Percentiles rank a stretch among this genome's conserved stretches.
Evolutionary conservation across 345 rosid genomes (phyloP).

Genomic region (Gossypium longicalyx): DNA sequence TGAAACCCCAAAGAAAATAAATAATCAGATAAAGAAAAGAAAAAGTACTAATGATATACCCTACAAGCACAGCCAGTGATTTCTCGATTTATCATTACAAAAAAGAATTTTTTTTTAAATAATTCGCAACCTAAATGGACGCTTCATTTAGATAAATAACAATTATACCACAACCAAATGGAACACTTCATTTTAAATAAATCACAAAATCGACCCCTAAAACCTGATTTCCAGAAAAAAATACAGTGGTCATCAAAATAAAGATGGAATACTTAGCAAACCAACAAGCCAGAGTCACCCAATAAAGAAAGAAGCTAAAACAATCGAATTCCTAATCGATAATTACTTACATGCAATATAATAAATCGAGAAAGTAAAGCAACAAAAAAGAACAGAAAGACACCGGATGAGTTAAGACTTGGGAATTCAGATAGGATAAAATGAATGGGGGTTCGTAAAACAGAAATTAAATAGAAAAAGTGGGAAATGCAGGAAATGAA

Average conservation of each 20-base stretch:
- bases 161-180: not conserved
- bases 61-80: not conserved
- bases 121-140: no score
- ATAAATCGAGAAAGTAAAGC: not conserved
- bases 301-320: constrained; percentile 8
- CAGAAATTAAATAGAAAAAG: not conserved
- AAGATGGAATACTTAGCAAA: not conserved
- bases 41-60: not conserved
- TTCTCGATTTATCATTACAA: not conserved
- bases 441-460: constrained; percentile 27
- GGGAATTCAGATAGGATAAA: not conserved
- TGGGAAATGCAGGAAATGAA: constrained; percentile 15
- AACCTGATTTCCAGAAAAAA: not conserved
- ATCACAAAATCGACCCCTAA: constrained; percentile 22
- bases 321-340: constrained; percentile 6
- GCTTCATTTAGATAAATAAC: not conserved
- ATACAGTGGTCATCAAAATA: not conserved
- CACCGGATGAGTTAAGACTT: not conserved
- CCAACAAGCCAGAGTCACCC: constrained; percentile 4
- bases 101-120: not conserved
- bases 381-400: not conserved
- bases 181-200: not conserved
- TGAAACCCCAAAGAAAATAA: constrained; percentile 6
- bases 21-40: not conserved
- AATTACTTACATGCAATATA: not conserved